Evolutionary conservation across 495 filamentous ascomycete genomes (phyloP), one percentile per base, ranked within the genome.

Genomic region (Mytilinidion resinicola): DNA sequence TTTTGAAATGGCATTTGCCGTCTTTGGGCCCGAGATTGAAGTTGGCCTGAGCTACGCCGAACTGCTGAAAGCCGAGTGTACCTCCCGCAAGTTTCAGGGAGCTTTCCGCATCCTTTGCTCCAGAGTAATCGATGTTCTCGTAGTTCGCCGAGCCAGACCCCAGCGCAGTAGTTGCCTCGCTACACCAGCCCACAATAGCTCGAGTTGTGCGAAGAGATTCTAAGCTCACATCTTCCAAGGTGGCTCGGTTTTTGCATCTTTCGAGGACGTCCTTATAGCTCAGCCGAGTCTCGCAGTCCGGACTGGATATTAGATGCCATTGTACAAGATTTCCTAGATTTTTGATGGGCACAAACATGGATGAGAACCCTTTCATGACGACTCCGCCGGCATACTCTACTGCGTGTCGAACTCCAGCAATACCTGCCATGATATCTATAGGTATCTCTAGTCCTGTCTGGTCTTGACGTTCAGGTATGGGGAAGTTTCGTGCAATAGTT

Each of bases 281-380:
- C 6, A 69, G 49, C 38, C 61, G 53, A 2, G 51, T 58, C 6
- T 55, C 46, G 5, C 39, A 38, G 42, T 62, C n/a, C 2, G 30
- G 12, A 36, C 56, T 63, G 5, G 51, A 37, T 12, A 68, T 58
- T 9, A 61, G 43, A 39, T 69, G 67, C 67, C 67, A 69, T 36
- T 69, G 67, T 15, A 69, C 51, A n/a, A 51, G 50, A 20, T 63
- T 30, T 1, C 57, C 20, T 0, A 57, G n/a, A 15, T 43, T 47
- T 51, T 38, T 36, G 10, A 64, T 33, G 0, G 67, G 65, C 12
- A 69, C 54, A 34, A 68, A 59, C 51, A 68, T 56, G 4, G 34
- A n/a, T 0, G 65, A 69, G 34, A 61, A 63, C 9, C 65, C 65
- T 30, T 69, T 68, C 41, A 69, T 51, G 1, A 69, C 65, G 8